Evolutionary conservation across 495 filamentous ascomycete species (phyloP).

Genomic region (Penicillium canescens): DNA sequence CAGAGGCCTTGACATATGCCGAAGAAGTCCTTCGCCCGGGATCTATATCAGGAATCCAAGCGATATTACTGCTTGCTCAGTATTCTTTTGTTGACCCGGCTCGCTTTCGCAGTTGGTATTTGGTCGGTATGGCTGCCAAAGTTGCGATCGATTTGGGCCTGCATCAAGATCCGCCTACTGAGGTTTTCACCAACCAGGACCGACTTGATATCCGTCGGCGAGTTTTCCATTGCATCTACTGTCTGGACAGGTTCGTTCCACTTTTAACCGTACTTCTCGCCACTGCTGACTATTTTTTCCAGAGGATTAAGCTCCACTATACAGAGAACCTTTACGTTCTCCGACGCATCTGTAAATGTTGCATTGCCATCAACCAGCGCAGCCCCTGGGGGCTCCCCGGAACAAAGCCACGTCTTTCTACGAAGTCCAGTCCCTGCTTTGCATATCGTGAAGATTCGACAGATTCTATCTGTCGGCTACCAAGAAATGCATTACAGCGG

Average conservation of each 20-base stretch:
- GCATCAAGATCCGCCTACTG: constrained; percentile 81
- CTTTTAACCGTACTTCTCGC: background rate
- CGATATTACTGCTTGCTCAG: constrained; percentile 77
- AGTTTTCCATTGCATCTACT: constrained; percentile 84
- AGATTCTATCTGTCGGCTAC: constrained; percentile 79
- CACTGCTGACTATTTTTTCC: constrained; percentile 3
- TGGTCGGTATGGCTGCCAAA: constrained; percentile 83
- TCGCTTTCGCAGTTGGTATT: constrained; percentile 87
- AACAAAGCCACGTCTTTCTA: constrained; percentile 45
- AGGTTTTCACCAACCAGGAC: constrained; percentile 57
- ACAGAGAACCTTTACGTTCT: constrained; percentile 83
- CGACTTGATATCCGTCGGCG: constrained; percentile 73
- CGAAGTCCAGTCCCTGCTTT: constrained; percentile 52
- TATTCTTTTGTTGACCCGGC: constrained; percentile 86
- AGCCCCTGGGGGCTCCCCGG: constrained; percentile 32
- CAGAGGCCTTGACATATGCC: constrained; percentile 69
- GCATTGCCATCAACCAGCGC: constrained; percentile 46
- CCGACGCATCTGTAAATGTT: constrained; percentile 81
- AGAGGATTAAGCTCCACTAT: constrained; percentile 82
- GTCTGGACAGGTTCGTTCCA: constrained; percentile 70
- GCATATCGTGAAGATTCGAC: constrained; percentile 73
- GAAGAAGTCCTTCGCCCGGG: constrained; percentile 82
- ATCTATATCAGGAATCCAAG: constrained; percentile 78
- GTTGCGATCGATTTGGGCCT: constrained; percentile 84
- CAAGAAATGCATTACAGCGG: constrained; percentile 76